phyloP scores from a whole-genome alignment of 2,329 filamentous ascomycete species.

The Talaromyces sp. region DNA sequence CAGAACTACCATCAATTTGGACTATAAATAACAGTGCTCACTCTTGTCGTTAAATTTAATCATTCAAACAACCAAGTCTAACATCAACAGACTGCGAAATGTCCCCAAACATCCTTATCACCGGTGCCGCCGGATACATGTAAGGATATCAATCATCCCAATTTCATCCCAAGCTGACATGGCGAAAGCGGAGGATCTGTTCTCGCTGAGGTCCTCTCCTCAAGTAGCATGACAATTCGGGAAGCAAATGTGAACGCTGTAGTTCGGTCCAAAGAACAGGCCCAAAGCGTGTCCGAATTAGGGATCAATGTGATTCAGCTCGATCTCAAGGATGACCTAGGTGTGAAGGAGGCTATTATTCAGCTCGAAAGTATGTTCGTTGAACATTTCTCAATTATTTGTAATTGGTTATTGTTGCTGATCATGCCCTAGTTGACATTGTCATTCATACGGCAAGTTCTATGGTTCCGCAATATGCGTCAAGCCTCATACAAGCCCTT shows the following conservation, averaged over 20 bases:
- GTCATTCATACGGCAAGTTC: not conserved
- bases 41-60: not conserved
- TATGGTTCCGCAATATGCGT: not conserved
- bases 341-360: not conserved
- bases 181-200: not conserved
- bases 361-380: not conserved
- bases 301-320: constrained; percentile 2
- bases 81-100: not conserved
- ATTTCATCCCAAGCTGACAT: not conserved
- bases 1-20: not conserved
- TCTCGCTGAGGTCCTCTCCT: not conserved
- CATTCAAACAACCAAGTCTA: not conserved
- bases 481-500: not conserved
- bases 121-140: constrained; percentile 3
- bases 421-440: not conserved
- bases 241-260: not conserved
- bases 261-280: constrained; percentile 1
- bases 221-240: not conserved
- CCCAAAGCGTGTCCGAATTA: not conserved
- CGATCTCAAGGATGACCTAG: not conserved
- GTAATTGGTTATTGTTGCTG: not conserved
- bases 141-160: not conserved
- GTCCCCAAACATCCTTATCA: not conserved
- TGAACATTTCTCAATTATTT: not conserved
- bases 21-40: not conserved